Percentiles rank a stretch among this genome's conserved stretches.
These are phyloP conservation scores for Spongospora subterranea DNA, from an alignment of 208 protist species.

Conservation along the genomic window DNA sequence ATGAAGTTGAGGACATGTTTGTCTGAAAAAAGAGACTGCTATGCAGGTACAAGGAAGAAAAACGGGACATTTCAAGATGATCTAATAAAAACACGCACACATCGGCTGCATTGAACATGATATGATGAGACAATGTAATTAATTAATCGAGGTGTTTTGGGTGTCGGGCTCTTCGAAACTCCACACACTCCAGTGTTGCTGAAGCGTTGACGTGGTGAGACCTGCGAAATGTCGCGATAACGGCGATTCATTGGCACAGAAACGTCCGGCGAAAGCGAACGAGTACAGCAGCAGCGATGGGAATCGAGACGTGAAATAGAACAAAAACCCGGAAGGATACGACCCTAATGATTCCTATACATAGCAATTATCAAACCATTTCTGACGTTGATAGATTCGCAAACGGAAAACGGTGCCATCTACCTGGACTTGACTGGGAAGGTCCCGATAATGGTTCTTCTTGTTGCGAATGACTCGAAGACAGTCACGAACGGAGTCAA, in stretches of 20 bases:
- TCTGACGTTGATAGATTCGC: neutral
- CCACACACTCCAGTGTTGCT: conserved; percentile 1
- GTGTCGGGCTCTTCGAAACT: neutral
- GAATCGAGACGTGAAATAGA: conserved; percentile 67
- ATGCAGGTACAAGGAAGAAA: too few species aligned
- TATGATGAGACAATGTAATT: too few species aligned
- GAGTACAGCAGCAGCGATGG: conserved; percentile 62
- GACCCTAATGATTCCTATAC: conserved; percentile 35
- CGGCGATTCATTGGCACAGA: conserved; percentile 25
- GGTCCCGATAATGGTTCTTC: conserved; percentile 71
- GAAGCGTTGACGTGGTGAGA: neutral
- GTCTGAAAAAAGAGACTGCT: too few species aligned
- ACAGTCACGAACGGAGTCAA: conserved; percentile 68
- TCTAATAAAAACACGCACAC: too few species aligned
- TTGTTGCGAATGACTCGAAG: conserved; percentile 77
- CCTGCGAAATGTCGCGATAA: conserved; percentile 35
- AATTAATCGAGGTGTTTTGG: too few species aligned
- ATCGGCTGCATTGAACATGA: too few species aligned
- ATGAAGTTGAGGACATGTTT: too few species aligned
- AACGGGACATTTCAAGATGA: too few species aligned
- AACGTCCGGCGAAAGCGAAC: conserved; percentile 49
- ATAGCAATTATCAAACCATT: neutral
- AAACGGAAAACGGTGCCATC: too few species aligned
- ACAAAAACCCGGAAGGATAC: conserved; percentile 55
- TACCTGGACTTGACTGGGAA: conserved; percentile 54